These are phyloP conservation scores for Colletotrichum tofieldiae DNA, from an alignment of 2,329 filamentous ascomycete species.

Conservation along the genomic window DNA sequence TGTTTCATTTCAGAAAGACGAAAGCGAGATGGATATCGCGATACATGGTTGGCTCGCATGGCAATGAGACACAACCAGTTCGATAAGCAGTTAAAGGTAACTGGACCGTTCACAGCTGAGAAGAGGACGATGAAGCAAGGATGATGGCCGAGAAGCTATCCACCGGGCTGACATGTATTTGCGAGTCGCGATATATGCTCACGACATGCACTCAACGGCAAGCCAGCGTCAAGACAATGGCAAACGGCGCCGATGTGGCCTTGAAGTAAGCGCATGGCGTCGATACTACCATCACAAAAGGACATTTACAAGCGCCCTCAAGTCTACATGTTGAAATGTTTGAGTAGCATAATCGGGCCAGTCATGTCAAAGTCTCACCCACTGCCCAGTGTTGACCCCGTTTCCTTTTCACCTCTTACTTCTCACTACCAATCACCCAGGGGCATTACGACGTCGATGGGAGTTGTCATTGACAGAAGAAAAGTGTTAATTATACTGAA, in stretches of 20 bases:
- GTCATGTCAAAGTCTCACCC: background rate
- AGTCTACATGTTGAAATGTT: background rate
- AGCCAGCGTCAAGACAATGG: background rate
- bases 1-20: background rate
- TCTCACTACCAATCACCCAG: background rate
- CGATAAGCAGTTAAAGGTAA: background rate
- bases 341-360: background rate
- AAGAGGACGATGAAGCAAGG: too few species aligned
- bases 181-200: background rate
- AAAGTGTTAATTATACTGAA: background rate
- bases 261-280: background rate
- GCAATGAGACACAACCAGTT: background rate
- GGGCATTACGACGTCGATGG: background rate
- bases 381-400: too few species aligned
- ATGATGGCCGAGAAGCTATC: too few species aligned
- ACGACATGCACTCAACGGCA: background rate
- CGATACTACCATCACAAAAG: background rate
- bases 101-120: too few species aligned
- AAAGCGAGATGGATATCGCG: too few species aligned
- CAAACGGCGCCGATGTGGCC: background rate
- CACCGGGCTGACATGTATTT: too few species aligned
- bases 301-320: background rate
- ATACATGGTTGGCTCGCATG: background rate
- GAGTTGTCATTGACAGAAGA: background rate
- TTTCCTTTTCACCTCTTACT: too few species aligned